These are phyloP conservation scores for Exophiala sideris DNA, from an alignment of 2,329 filamentous ascomycete genomes.

Conservation along the genomic window DNA sequence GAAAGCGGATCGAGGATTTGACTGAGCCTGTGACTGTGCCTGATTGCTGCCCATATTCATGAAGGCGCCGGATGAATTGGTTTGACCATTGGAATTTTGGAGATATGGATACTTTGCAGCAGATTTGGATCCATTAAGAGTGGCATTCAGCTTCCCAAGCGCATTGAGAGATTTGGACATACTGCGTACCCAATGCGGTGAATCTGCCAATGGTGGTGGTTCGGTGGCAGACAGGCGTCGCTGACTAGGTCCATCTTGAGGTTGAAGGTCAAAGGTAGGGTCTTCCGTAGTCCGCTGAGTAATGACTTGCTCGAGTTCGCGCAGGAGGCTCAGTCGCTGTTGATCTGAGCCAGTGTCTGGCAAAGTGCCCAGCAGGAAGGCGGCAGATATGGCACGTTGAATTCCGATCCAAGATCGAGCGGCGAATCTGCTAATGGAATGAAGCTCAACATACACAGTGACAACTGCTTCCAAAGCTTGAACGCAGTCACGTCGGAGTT, in stretches of 20 bases:
- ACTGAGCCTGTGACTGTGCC: slow-evolving; percentile 17
- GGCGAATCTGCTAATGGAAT: slow-evolving; percentile 41
- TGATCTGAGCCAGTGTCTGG: slow-evolving; percentile 43
- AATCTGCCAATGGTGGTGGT: slow-evolving; percentile 15
- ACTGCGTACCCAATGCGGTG: slow-evolving; percentile 44
- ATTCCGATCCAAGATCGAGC: slow-evolving; percentile 47
- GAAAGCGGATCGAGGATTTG: slow-evolving; percentile 8
- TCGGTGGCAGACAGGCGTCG: slow-evolving; percentile 13
- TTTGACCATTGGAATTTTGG: background rate
- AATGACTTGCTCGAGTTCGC: slow-evolving; percentile 44
- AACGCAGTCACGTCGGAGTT: slow-evolving; percentile 54
- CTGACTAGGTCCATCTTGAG: slow-evolving; percentile 23
- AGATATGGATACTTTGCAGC: slow-evolving; percentile 3
- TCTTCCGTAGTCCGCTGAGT: slow-evolving; percentile 38
- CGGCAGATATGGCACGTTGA: slow-evolving; percentile 47
- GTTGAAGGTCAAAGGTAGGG: slow-evolving; percentile 19
- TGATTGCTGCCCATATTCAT: slow-evolving; percentile 23
- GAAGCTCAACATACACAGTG: slow-evolving; percentile 59
- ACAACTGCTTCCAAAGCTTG: slow-evolving; percentile 55
- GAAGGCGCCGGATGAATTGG: slow-evolving; percentile 12
- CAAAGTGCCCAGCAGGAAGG: slow-evolving; percentile 46
- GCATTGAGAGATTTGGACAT: slow-evolving; percentile 45
- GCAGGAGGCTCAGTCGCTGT: slow-evolving; percentile 39
- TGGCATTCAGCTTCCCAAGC: slow-evolving; percentile 44
- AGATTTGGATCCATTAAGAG: slow-evolving; percentile 30